A percentile compares a stretch with the other conserved stretches of the same genome.
phyloP scores from a whole-genome alignment of 2,329 filamentous ascomycete genomes.

The Zelopaecilomyces penicillatus region DNA sequence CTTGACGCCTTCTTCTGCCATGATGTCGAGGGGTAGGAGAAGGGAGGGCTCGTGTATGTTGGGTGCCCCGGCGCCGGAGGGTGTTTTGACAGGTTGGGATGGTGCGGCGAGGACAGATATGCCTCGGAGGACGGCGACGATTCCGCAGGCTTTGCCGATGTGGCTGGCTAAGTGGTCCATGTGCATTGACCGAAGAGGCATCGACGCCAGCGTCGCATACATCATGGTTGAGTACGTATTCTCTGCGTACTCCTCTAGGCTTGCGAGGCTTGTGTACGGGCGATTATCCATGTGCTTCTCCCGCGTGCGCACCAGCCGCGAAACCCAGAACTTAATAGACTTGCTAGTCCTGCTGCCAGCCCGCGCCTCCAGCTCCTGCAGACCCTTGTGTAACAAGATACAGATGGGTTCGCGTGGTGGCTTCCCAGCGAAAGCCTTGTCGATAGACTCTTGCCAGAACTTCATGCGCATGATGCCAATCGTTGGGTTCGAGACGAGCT shows the following conservation, averaged over 20 bases:
- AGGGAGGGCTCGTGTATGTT: conserved; percentile 44
- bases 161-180: conserved; percentile 91
- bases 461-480: conserved; percentile 85
- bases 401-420: conserved; percentile 90
- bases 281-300: conserved; percentile 78
- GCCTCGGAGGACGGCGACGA: conserved; percentile 76
- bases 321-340: conserved; percentile 63
- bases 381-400: conserved; percentile 66
- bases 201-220: conserved; percentile 73
- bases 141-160: conserved; percentile 88
- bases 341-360: conserved; percentile 32
- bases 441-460: conserved; percentile 86
- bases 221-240: conserved; percentile 89
- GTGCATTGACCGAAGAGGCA: conserved; percentile 73
- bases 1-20: conserved; percentile 70
- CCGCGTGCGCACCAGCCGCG: conserved; percentile 69
- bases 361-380: conserved; percentile 50
- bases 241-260: conserved; percentile 82
- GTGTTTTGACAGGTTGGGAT: conserved; percentile 39
- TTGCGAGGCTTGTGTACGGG: conserved; percentile 64
- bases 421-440: conserved; percentile 64
- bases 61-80: conserved; percentile 29
- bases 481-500: conserved; percentile 78
- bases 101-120: conserved; percentile 79
- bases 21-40: conserved; percentile 78